These are phyloP conservation scores for Coemansia sp. DNA, from an alignment of 192 early-diverging fungal genomes.

Conservation along the genomic window DNA sequence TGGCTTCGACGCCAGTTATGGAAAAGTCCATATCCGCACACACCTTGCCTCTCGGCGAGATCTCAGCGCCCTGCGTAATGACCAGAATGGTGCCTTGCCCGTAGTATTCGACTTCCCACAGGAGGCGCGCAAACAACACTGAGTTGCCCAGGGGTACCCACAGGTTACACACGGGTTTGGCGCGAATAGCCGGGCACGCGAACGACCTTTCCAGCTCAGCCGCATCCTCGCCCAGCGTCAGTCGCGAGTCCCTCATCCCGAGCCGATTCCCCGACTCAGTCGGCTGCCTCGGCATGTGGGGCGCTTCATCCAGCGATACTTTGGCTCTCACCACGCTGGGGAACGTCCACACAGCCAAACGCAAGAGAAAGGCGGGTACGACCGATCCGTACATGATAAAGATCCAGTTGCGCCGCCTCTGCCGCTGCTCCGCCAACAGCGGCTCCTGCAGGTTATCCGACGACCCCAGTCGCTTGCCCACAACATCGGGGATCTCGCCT, in stretches of 20 bases:
- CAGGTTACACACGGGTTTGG: constrained; percentile 28
- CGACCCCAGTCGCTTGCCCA: background rate
- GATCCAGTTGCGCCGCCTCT: constrained; percentile 12
- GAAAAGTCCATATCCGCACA: constrained; percentile 23
- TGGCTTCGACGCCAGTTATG: background rate
- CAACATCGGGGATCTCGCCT: constrained; percentile 33
- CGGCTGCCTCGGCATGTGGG: background rate
- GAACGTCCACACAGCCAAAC: constrained; percentile 9
- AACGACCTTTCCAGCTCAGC: constrained; percentile 21
- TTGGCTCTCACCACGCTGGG: constrained; percentile 1
- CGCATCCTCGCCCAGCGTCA: background rate
- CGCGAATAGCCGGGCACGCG: constrained; percentile 21
- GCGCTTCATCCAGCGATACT: too few relatives aligned
- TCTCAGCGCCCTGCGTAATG: constrained; percentile 29
- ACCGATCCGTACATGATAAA: constrained; percentile 43
- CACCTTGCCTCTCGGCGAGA: constrained; percentile 13
- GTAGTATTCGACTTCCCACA: constrained; percentile 27
- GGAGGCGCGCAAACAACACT: constrained; percentile 14
- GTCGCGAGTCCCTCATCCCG: background rate
- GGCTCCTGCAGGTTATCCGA: background rate
- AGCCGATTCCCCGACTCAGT: background rate
- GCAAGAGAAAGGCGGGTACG: constrained; percentile 16
- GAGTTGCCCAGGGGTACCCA: constrained; percentile 42
- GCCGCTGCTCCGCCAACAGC: background rate
- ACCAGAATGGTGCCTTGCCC: constrained; percentile 42